Conservation (phyloP, 306 rosid species). For the Nissolia schottii region DNA sequence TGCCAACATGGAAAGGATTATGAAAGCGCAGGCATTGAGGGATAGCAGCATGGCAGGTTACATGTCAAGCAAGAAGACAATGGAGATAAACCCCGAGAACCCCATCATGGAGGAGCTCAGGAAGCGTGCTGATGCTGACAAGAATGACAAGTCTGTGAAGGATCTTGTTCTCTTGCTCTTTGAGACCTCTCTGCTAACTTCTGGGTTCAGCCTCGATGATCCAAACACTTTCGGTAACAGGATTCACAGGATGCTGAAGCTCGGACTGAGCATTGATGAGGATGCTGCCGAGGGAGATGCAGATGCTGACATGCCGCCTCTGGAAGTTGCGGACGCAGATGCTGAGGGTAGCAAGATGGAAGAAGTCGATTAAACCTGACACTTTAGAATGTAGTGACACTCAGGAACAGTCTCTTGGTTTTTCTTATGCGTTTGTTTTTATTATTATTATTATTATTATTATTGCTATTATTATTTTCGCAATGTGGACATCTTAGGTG, state of each 20-base stretch:
- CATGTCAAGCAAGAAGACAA: conserved; percentile 95
- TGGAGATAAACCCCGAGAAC: conserved; percentile 95
- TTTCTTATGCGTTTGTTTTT: not conserved
- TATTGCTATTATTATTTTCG: no score
- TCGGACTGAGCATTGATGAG: conserved; percentile 90
- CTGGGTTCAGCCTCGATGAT: conserved; percentile 95
- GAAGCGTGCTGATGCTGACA: conserved; percentile 79
- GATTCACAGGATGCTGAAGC: conserved; percentile 93
- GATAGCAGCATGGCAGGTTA: conserved; percentile 93
- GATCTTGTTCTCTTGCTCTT: conserved; percentile 87
- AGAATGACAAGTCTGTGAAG: conserved; percentile 91
- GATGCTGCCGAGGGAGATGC: conserved; percentile 55
- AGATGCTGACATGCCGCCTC: conserved; percentile 84
- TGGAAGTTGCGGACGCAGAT: conserved; percentile 78
- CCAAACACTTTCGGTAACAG: conserved; percentile 98
- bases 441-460: no score
- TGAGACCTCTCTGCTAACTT: conserved; percentile 85
- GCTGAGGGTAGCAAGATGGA: conserved; percentile 98
- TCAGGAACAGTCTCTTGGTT: not conserved
- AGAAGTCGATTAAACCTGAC: conserved; percentile 64
- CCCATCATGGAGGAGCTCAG: conserved; percentile 95
- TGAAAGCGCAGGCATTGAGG: conserved; percentile 94
- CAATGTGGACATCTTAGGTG: not conserved
- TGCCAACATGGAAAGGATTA: conserved; percentile 93
- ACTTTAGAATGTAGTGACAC: not conserved